Percentiles rank a stretch among this genome's conserved stretches.
These are phyloP conservation scores for Corymbia maculata DNA, from an alignment of 345 rosid genomes.

Conservation along the genomic window DNA sequence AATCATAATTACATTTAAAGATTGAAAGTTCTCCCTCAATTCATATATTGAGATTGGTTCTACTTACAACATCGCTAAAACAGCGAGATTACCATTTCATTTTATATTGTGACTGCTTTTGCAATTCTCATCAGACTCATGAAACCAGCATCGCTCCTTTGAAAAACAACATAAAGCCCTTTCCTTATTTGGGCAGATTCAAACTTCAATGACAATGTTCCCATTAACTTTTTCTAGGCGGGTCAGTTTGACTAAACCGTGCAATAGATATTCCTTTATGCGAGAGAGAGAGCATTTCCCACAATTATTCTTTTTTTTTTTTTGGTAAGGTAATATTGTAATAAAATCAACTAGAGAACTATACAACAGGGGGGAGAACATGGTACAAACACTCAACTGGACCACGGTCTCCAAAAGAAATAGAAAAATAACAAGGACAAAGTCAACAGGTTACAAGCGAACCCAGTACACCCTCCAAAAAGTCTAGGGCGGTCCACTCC, in stretches of 20 bases:
- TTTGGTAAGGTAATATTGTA: too few species aligned
- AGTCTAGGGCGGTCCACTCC: too few species aligned
- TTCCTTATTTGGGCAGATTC: background rate
- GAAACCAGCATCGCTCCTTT: background rate
- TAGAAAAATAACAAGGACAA: too few species aligned
- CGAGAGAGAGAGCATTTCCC: slow-evolving; percentile 11
- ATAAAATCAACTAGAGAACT: too few species aligned
- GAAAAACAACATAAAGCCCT: background rate
- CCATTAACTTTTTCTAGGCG: background rate
- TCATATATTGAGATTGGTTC: background rate
- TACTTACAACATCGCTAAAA: background rate
- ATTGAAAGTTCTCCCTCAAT: background rate
- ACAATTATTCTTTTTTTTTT: too few species aligned
- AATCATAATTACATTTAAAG: background rate
- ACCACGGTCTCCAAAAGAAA: too few species aligned
- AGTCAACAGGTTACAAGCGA: too few species aligned
- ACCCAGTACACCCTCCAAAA: too few species aligned
- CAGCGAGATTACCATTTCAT: background rate
- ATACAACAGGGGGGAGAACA: too few species aligned
- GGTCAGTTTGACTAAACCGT: slow-evolving; percentile 29
- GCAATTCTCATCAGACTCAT: background rate
- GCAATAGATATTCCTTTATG: background rate
- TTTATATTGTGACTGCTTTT: background rate
- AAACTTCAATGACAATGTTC: background rate
- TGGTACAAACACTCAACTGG: too few species aligned